Evolutionary conservation across 768 basidiomycete species (phyloP), one percentile per base, ranked within the genome.

Genomic region (Termitomyces eurrhizus): DNA sequence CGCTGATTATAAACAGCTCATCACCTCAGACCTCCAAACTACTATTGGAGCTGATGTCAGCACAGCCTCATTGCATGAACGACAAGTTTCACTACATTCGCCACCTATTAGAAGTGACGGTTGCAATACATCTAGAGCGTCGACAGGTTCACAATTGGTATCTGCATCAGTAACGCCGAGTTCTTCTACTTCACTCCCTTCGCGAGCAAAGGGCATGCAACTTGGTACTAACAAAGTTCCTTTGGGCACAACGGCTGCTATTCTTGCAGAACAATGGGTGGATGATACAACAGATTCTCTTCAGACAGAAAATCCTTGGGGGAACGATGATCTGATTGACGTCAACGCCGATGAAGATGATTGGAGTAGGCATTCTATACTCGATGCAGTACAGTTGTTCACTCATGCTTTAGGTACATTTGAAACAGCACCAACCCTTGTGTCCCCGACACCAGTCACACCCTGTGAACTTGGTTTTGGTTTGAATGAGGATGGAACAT

Each of bases 301-400:
- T 12, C 77, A 73, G 41, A 78, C 76, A 3, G 79, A 73, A 29
- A 81, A 82, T 68, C 82, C 82, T 0, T 93, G 91, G 92, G 90
- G 86, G 1, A 79, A 74, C 51, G 87, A 83, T 8, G 92, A 98
- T 72, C 72, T 98, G 59, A 96, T 98, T 71, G 95, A 99, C 68
- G 87, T 98, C 4, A 88, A 94, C 68, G 94, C 92, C 0, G 95
- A 98, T 66, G 83, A 87, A 29, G 95, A 88, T 67, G 96, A 98
- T 69, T 99, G 95, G 95, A 90, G 95, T 92, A 70, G 69, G 88
- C 80, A 78, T 78, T 18, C 26, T 21, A 39, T 50, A 49, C 37
- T 58, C 50, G 32, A 37, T 12, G 13, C 53, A 57, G 37, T n/a
- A 26, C 62, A 41, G 21, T 51, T 26, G 26, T 53, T 57, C 26